phyloP scores from a whole-genome alignment of 345 rosid species.

The Acer negundo region DNA sequence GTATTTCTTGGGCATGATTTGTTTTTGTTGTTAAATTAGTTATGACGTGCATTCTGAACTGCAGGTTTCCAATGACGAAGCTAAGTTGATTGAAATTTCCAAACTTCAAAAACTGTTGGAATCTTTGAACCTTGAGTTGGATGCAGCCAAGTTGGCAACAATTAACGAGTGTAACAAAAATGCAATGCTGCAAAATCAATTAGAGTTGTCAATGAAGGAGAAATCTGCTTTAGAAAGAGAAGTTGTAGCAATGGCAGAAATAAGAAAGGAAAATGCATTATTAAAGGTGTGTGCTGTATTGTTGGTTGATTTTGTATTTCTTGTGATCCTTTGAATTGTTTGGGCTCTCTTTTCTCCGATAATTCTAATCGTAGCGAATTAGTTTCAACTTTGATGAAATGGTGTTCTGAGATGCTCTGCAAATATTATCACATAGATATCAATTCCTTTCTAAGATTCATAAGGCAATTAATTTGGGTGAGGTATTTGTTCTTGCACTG shows the following conservation, averaged over 20 bases:
- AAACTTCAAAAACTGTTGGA: constrained; percentile 74
- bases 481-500: too few species aligned
- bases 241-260: constrained; percentile 56
- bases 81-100: constrained; percentile 67
- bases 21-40: not conserved
- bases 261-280: constrained; percentile 66
- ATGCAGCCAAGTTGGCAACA: constrained; percentile 88
- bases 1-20: not conserved
- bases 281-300: constrained; percentile 60
- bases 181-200: constrained; percentile 78
- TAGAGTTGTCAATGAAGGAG: constrained; percentile 70
- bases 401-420: not conserved
- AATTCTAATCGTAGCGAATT: not conserved
- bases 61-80: constrained; percentile 85
- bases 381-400: not conserved
- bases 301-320: constrained; percentile 2
- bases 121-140: constrained; percentile 81
- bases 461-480: not conserved
- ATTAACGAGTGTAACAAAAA: constrained; percentile 89
- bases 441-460: not conserved
- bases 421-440: not conserved
- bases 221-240: constrained; percentile 79
- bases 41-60: constrained; percentile 21
- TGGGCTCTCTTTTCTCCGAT: not conserved
- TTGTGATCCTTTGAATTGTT: constrained; percentile 4